Evolutionary conservation across 345 rosid genomes (phyloP).

Genomic region (Iberis pinnata): DNA sequence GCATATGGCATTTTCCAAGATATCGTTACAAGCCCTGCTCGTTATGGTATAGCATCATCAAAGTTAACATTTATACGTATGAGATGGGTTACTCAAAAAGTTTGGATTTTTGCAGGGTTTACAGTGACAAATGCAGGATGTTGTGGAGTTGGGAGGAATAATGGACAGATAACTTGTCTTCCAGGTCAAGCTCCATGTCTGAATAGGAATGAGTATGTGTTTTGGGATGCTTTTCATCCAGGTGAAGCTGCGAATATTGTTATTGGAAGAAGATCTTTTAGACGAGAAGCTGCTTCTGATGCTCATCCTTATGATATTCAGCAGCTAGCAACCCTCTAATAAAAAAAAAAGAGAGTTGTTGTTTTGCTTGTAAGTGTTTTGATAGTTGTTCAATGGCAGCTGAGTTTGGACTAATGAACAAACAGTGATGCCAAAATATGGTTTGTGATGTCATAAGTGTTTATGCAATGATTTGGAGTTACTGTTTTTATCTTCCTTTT

Average conservation of each 20-base stretch:
- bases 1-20: slow-evolving; percentile 75
- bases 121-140: slow-evolving; percentile 50
- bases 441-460: not conserved
- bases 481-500: not conserved
- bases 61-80: no score
- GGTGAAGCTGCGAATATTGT: slow-evolving; percentile 51
- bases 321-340: slow-evolving; percentile 42
- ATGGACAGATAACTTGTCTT: slow-evolving; percentile 69
- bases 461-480: not conserved
- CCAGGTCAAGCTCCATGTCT: slow-evolving; percentile 55
- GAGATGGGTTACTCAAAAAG: not conserved
- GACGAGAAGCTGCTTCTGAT: slow-evolving; percentile 41
- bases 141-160: slow-evolving; percentile 75
- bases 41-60: slow-evolving; percentile 21
- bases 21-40: slow-evolving; percentile 37
- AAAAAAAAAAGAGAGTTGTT: not conserved
- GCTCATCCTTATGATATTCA: slow-evolving; percentile 57
- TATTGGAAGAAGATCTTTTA: slow-evolving; percentile 49
- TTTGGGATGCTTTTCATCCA: slow-evolving; percentile 84
- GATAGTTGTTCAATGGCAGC: slow-evolving; percentile 12
- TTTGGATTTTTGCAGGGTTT: slow-evolving; percentile 37
- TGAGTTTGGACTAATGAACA: not conserved
- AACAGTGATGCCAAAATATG: not conserved
- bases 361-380: slow-evolving; percentile 17
- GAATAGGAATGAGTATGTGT: slow-evolving; percentile 48